phyloP scores from a whole-genome alignment of 192 early-diverging fungal species.

The Linnemannia schmuckeri region DNA sequence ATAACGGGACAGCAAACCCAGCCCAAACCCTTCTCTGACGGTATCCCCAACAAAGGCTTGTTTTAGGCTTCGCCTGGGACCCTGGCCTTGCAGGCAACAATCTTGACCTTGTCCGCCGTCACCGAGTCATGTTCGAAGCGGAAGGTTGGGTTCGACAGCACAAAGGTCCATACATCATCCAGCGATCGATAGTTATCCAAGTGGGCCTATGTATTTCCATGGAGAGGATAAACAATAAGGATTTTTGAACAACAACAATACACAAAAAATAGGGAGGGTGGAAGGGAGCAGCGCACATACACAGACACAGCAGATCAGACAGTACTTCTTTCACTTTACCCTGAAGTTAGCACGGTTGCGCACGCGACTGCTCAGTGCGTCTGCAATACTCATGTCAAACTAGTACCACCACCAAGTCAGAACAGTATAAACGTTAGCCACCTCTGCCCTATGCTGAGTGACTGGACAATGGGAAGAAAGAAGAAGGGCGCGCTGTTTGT shows the following conservation, averaged over 20 bases:
- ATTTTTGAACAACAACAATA: neutral
- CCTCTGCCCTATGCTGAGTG: neutral
- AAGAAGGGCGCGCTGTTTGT: neutral
- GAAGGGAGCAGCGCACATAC: neutral
- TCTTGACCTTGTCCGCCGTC: constrained; percentile 90
- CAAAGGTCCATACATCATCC: constrained; percentile 99
- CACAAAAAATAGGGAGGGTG: neutral
- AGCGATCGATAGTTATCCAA: constrained; percentile 94
- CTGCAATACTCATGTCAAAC: constrained; percentile 91
- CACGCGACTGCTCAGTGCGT: constrained; percentile 86
- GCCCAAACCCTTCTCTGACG: neutral
- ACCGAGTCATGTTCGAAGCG: constrained; percentile 88
- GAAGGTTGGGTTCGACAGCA: constrained; percentile 88
- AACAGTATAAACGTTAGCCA: neutral
- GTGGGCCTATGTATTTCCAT: constrained; percentile 69
- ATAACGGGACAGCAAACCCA: neutral
- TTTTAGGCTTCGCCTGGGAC: constrained; percentile 74
- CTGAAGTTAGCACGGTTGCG: constrained; percentile 86
- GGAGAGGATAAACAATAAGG: neutral
- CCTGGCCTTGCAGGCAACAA: constrained; percentile 92
- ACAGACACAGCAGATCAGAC: neutral
- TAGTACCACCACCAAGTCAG: constrained; percentile 20
- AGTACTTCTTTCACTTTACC: constrained; percentile 58
- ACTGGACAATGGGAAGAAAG: neutral
- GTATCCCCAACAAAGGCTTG: neutral